phyloP scores from a whole-genome alignment of 352 stramenopile genomes.

The Phytophthora fragariaefolia region DNA sequence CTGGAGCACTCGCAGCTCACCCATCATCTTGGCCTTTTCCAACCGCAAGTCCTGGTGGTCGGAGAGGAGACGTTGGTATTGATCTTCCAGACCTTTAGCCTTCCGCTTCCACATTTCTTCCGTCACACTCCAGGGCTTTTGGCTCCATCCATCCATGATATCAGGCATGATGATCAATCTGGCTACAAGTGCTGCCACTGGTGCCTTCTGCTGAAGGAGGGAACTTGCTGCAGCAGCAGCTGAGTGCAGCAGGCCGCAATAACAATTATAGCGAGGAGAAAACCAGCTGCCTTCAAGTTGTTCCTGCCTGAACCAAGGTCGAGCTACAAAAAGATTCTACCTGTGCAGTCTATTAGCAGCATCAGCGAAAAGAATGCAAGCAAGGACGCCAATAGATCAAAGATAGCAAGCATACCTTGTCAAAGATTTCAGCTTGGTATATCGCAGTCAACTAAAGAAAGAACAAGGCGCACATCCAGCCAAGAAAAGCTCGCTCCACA shows the following conservation, averaged over 20 bases:
- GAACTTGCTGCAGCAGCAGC: constrained; percentile 11
- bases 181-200: neutral
- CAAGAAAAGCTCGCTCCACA: constrained; percentile 34
- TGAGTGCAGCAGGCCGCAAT: constrained; percentile 32
- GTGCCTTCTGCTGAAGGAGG: constrained; percentile 11
- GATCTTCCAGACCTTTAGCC: constrained; percentile 68
- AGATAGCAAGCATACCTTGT: constrained; percentile 34
- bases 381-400: constrained; percentile 12
- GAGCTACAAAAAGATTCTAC: constrained; percentile 35
- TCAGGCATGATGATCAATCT: constrained; percentile 41
- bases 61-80: constrained; percentile 69
- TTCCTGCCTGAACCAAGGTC: neutral
- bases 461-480: constrained; percentile 13
- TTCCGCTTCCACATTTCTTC: constrained; percentile 85
- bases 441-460: constrained; percentile 40
- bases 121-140: constrained; percentile 76
- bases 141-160: constrained; percentile 56
- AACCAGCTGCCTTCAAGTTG: constrained; percentile 11
- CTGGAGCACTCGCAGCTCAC: constrained; percentile 70
- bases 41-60: constrained; percentile 77
- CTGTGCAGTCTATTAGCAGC: constrained; percentile 32
- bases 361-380: constrained; percentile 16
- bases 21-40: constrained; percentile 71
- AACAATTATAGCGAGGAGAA: constrained; percentile 35
- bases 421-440: constrained; percentile 7